phyloP scores from a whole-genome alignment of 2,329 filamentous ascomycete genomes.

The Colletotrichum echinochloae region DNA sequence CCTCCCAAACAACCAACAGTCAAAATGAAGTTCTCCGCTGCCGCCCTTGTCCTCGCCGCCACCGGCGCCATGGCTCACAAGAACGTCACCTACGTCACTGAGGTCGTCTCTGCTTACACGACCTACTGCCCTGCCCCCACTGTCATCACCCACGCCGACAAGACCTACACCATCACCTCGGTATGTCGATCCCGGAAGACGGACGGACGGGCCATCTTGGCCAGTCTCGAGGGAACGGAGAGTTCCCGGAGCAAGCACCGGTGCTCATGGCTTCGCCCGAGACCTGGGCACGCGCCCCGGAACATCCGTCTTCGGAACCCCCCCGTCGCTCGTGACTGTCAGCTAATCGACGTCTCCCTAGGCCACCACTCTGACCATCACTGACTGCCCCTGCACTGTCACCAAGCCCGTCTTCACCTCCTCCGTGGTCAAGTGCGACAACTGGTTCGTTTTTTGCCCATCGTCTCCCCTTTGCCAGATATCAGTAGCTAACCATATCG shows the following conservation, averaged over 20 bases:
- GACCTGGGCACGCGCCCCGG: background rate
- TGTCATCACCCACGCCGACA: constrained; percentile 70
- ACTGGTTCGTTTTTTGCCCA: constrained; percentile 56
- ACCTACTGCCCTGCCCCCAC: constrained; percentile 80
- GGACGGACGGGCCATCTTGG: background rate
- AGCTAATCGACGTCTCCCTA: constrained; percentile 51
- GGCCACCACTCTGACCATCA: constrained; percentile 78
- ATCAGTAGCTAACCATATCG: constrained; percentile 14
- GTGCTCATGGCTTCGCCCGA: background rate
- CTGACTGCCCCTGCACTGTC: constrained; percentile 78
- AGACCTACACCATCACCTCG: constrained; percentile 75
- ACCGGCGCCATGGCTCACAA: constrained; percentile 57
- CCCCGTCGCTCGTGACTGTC: constrained; percentile 4
- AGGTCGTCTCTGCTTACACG: constrained; percentile 74
- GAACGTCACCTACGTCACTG: constrained; percentile 71
- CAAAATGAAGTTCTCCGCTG: constrained; percentile 75
- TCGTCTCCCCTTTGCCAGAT: background rate
- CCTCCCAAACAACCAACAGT: constrained; percentile 53
- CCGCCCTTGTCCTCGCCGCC: constrained; percentile 64
- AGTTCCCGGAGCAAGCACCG: constrained; percentile 49
- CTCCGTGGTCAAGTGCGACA: constrained; percentile 64
- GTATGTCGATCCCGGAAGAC: constrained; percentile 17
- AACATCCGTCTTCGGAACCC: background rate
- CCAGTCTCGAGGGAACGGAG: constrained; percentile 39
- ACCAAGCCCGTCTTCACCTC: constrained; percentile 68